Conservation (phyloP, 306 rosid genomes). For the Rosa multiflora region DNA sequence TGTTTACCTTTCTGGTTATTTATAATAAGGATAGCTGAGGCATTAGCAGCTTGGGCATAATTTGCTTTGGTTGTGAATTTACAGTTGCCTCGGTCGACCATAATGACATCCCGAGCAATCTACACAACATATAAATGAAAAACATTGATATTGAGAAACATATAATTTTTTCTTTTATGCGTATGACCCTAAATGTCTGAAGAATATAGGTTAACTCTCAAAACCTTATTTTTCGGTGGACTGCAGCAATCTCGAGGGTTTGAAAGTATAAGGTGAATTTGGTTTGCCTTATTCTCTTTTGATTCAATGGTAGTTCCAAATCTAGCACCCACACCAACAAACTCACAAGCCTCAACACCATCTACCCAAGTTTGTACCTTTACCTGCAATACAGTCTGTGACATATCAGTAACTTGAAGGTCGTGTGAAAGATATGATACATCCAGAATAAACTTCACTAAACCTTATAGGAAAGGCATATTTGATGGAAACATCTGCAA, state of each 20-base stretch:
- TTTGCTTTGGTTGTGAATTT: conserved; percentile 83
- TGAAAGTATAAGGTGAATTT: conserved; percentile 64
- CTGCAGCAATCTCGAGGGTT: conserved; percentile 82
- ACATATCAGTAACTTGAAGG: not conserved
- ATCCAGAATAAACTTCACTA: not conserved
- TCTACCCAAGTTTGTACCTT: conserved; percentile 98
- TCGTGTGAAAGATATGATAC: not conserved
- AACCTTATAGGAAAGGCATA: not conserved
- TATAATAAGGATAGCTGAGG: conserved; percentile 90
- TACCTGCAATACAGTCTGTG: conserved; percentile 45
- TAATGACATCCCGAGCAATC: conserved; percentile 83
- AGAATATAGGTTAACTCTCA: conserved; percentile 13
- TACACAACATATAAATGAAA: conserved; percentile 33
- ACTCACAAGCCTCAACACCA: conserved; percentile 67
- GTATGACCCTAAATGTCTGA: conserved; percentile 8
- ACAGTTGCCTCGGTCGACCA: conserved; percentile 90
- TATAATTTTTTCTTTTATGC: conserved; percentile 2
- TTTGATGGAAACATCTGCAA: not conserved
- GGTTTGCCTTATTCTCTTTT: conserved; percentile 84
- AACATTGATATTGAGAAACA: conserved; percentile 8
- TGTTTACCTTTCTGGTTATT: conserved; percentile 72
- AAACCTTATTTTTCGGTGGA: conserved; percentile 67
- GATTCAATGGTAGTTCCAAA: conserved; percentile 85
- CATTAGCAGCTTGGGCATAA: conserved; percentile 79
- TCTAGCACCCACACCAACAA: conserved; percentile 94